Base-by-base conservation (phyloP, 306 rosid genomes). In the Ochetophila trinervis region DNA sequence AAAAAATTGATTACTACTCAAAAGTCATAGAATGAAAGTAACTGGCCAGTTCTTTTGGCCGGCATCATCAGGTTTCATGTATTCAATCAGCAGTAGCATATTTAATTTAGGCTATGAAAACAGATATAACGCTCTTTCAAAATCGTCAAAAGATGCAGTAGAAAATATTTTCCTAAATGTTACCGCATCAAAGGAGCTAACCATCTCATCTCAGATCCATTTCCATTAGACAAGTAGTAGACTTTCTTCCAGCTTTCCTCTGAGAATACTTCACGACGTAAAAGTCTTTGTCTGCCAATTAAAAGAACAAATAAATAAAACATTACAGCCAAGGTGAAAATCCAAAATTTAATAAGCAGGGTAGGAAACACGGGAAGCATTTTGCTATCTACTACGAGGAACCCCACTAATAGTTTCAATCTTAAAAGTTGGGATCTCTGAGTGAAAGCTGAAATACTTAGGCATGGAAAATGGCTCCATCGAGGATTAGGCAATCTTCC, bases 171-270 rank as follows among this genome's bases (percentile, higher is more conserved):
- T 74, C 34, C 21, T 60, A 78, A 60, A 40, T 19, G 73, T 81
- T 76, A 82, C 62, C 78, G 80, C 98, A 89, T 93, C 69, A 85
- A 81, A 54, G 98, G 91, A 67, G 74, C 77, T 66, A 93, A 71
- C 58, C 88, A 83, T 78, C 98, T 86, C 78, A 93, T 84, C 78
- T 93, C 98, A 60, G 90, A 61, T 74, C 97, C 98, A 76, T 93
- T 93, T 77, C 97, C 98, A 66, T 87, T 87, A 22, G 91, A 70
- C 69, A 93, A 74, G 76, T 82, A 89, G 77, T 89, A 87, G 60
- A 93, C 40, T 73, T 83, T 93, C 83, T 86, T 89, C 95, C 98
- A 93, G 58, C 69, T 88, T 37, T 89, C 95, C 60, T 93, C 98
- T 4, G 96, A 72, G 85, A 89, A 89, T 57, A 68, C 85, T 79